Evolutionary conservation across 208 protist species (phyloP), one percentile per base, ranked within the genome.

Genomic region (Crithidia expoeki): DNA sequence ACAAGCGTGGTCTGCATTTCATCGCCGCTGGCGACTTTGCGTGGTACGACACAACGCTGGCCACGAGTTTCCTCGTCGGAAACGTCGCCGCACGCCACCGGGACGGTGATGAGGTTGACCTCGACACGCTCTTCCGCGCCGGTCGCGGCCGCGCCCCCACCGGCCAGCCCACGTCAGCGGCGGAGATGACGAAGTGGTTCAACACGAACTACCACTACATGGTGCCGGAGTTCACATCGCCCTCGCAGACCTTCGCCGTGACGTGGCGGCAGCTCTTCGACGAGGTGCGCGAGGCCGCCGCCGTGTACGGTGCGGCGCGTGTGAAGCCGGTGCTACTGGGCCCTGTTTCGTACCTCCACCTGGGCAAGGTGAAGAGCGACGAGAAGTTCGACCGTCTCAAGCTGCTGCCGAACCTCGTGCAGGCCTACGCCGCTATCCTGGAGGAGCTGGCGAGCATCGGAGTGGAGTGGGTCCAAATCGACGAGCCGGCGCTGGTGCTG

Each of bases 171-270:
- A 85, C 89, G 6, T 76, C 81, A 12, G 81, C 84, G 1, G 53
- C 85, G 7, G 90, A 97, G 66, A 97, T 97, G 94, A 96, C 85
- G 40, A 97, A 97, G 68, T 97, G 91, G 90, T 97, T 97, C 71
- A 94, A 97, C 71, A 96, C 92, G 27, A 97, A 97, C 81, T 97
- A 97, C 66, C 94, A 97, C 65, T 96, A 95, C 77, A 94, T 97
- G 51, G 92, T 96, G 42, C 94, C 94, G 36, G 94, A 97, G 74
- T 92, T 97, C 61, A 76, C 72, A 21, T 72, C 65, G 46, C 59
- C 69, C 12, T 72, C 60, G 28, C 81, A 80, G 69, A 53, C 44
- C 38, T 87, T 81, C 28, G 9, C 11, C 28, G 66, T 86, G 32
- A 71, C 70, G 16, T 86, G 79, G 85, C 57, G 19, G 23, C 73